These are phyloP conservation scores for Funneliformis mosseae DNA, from an alignment of 192 early-diverging fungal species.

Conservation along the genomic window DNA sequence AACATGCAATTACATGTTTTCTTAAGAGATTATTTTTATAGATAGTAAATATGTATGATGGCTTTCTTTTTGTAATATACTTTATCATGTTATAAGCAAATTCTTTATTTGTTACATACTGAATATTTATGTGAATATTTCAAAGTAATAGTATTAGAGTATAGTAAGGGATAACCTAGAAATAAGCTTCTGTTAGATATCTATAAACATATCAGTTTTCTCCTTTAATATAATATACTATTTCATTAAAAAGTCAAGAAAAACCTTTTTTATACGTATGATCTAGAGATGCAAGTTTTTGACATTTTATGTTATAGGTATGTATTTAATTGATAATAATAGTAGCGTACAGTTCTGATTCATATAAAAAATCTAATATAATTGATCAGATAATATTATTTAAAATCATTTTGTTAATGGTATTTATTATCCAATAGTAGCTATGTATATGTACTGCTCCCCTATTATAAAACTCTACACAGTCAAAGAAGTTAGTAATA, in stretches of 20 bases:
- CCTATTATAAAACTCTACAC: no score
- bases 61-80: neutral
- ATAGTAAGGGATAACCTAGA: neutral
- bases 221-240: neutral
- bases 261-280: slow-evolving; percentile 3
- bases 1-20: neutral
- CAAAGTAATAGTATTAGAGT: neutral
- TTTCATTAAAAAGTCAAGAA: neutral
- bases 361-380: neutral
- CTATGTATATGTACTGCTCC: no score
- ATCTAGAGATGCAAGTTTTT: neutral
- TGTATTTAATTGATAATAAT: neutral
- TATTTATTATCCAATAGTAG: neutral
- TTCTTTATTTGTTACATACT: slow-evolving; percentile 1
- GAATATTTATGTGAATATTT: neutral
- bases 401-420: neutral
- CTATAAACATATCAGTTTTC: neutral
- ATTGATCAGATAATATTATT: neutral
- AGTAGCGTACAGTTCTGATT: neutral
- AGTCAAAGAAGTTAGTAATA: no score
- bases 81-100: neutral
- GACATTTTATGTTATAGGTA: neutral
- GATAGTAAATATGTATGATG: neutral
- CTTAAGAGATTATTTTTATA: neutral
- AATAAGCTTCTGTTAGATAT: neutral